phyloP scores from a whole-genome alignment of 768 basidiomycete genomes.

The Amanita phalloides region DNA sequence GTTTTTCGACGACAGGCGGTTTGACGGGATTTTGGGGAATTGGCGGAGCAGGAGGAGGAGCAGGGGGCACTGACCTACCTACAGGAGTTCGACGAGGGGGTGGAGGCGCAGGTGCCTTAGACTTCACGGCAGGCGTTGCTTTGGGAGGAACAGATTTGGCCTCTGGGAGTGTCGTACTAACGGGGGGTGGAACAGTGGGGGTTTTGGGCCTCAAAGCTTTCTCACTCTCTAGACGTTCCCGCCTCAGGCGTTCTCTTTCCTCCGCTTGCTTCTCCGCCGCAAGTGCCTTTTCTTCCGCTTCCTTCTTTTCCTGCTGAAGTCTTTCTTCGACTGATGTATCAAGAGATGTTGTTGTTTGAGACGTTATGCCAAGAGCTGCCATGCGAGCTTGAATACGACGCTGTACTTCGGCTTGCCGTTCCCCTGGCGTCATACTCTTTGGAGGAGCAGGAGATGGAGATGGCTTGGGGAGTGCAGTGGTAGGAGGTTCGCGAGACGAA shows the following conservation, averaged over 20 bases:
- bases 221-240: constrained; percentile 67
- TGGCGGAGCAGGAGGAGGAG: constrained; percentile 12
- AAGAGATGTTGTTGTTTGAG: constrained; percentile 38
- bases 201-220: constrained; percentile 42
- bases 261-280: constrained; percentile 74
- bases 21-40: constrained; percentile 6
- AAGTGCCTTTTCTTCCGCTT: constrained; percentile 78
- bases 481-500: constrained; percentile 34
- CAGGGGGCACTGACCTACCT: constrained; percentile 14
- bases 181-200: constrained; percentile 22
- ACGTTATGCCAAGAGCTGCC: constrained; percentile 68
- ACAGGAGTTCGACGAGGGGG: constrained; percentile 31
- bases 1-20: constrained; percentile 15
- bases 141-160: constrained; percentile 26
- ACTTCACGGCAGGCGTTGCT: constrained; percentile 12
- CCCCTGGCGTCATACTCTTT: constrained; percentile 81
- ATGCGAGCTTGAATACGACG: constrained; percentile 77
- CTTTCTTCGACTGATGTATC: constrained; percentile 82
- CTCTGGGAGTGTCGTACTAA: constrained; percentile 14
- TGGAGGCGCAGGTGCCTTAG: constrained; percentile 22
- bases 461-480: constrained; percentile 32
- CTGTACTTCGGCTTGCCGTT: constrained; percentile 73
- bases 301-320: constrained; percentile 76
- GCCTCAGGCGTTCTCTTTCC: constrained; percentile 63
- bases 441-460: constrained; percentile 48